Percentiles rank a stretch among this genome's conserved stretches.
Evolutionary conservation across 1,139 yeast genomes (phyloP).

Genomic region (Hansenula anomala): DNA sequence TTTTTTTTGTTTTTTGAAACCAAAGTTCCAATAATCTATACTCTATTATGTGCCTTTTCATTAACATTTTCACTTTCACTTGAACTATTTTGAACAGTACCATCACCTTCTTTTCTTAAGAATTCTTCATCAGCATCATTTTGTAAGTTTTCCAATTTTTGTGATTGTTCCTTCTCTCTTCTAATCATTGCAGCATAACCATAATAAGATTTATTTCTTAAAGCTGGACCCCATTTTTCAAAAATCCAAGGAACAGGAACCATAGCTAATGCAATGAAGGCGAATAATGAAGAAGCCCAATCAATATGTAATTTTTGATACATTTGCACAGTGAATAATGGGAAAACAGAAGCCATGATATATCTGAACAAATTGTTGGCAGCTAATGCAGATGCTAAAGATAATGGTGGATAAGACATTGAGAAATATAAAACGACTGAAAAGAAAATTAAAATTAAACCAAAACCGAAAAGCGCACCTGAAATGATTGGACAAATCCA

Average conservation of each 20-base stretch:
- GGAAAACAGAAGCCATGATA: constrained; percentile 54
- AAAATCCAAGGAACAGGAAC: constrained; percentile 67
- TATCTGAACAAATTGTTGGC: constrained; percentile 75
- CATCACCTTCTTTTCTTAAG: constrained; percentile 3
- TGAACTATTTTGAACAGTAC: constrained; percentile 2
- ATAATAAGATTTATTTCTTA: constrained; percentile 49
- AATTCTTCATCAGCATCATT: constrained; percentile 9
- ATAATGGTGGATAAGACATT: constrained; percentile 67
- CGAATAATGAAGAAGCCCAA: constrained; percentile 78
- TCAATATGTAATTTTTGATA: constrained; percentile 58
- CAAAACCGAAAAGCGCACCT: constrained; percentile 73
- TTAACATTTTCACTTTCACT: constrained; percentile 3
- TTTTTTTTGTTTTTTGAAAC: too few species aligned
- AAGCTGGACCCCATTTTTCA: constrained; percentile 45
- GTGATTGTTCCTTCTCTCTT: constrained; percentile 26
- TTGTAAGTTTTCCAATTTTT: constrained; percentile 11
- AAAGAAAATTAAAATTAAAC: constrained; percentile 69
- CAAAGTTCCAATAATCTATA: too few species aligned
- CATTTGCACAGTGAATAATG: constrained; percentile 75
- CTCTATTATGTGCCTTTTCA: neutral
- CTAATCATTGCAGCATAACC: constrained; percentile 52
- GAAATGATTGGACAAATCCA: constrained; percentile 80
- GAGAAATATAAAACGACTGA: constrained; percentile 67
- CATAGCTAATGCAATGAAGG: constrained; percentile 66
- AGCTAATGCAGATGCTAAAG: constrained; percentile 73